These are phyloP conservation scores for Lactifluus echinatus DNA, from an alignment of 768 basidiomycete species.

Conservation along the genomic window DNA sequence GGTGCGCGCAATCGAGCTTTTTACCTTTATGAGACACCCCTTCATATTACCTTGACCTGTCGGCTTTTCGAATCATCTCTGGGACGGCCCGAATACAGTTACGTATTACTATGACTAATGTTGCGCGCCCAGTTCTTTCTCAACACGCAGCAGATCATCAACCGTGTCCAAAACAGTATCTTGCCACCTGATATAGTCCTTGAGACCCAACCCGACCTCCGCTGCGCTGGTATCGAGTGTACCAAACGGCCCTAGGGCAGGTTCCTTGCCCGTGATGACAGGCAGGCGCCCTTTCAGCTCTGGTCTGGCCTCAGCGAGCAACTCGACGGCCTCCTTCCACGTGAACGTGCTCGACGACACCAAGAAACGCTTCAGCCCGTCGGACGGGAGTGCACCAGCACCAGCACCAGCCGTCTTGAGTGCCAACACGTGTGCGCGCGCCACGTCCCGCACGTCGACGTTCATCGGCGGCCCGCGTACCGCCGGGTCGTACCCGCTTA, in stretches of 20 bases:
- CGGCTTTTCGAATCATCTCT: too few species aligned
- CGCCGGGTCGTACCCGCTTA: slow-evolving; percentile 15
- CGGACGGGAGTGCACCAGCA: not conserved
- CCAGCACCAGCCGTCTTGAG: slow-evolving; percentile 4
- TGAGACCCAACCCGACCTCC: slow-evolving; percentile 4
- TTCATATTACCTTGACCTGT: too few species aligned
- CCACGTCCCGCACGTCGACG: slow-evolving; percentile 29
- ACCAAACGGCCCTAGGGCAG: not conserved
- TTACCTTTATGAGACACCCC: not conserved
- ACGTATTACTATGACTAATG: not conserved
- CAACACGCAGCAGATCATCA: slow-evolving; percentile 14
- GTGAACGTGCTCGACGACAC: slow-evolving; percentile 23
- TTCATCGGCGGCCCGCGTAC: slow-evolving; percentile 18
- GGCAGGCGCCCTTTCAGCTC: slow-evolving; percentile 23
- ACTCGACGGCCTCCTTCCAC: slow-evolving; percentile 24
- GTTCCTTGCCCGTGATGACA: not conserved
- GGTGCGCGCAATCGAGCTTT: not conserved
- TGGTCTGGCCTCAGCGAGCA: slow-evolving; percentile 22
- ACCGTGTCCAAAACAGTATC: slow-evolving; percentile 15
- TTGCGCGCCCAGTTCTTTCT: too few species aligned
- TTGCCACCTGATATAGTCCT: slow-evolving; percentile 13
- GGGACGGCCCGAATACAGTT: too few species aligned
- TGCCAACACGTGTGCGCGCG: slow-evolving; percentile 26
- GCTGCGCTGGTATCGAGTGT: slow-evolving; percentile 3
- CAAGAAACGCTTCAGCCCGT: slow-evolving; percentile 20